These are phyloP conservation scores for Poronia punctata DNA, from an alignment of 495 filamentous ascomycete genomes.

Conservation along the genomic window DNA sequence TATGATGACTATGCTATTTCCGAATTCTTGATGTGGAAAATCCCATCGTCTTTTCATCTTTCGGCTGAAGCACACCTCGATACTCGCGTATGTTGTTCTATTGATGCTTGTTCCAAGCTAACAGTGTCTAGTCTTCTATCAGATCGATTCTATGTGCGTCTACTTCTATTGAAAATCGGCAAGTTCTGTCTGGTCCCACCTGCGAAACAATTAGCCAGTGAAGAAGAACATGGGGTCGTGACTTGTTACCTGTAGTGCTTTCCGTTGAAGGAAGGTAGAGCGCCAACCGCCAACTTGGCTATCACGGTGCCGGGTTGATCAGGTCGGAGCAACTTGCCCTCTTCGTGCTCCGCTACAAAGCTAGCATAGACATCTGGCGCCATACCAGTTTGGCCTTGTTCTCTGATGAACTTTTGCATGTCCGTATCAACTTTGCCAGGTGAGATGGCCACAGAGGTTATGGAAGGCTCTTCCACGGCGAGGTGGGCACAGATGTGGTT, in stretches of 20 bases:
- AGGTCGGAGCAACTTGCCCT: conserved; percentile 66
- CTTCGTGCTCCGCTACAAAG: conserved; percentile 59
- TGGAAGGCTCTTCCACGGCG: conserved; percentile 69
- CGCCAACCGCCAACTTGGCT: conserved; percentile 58
- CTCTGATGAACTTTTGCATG: conserved; percentile 81
- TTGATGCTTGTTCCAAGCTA: neutral
- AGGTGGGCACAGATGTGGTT: conserved; percentile 73
- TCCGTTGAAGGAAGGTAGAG: conserved; percentile 61
- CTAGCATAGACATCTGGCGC: conserved; percentile 55
- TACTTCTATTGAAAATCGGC: conserved; percentile 50
- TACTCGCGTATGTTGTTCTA: too few relatives aligned
- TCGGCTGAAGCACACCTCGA: conserved; percentile 78
- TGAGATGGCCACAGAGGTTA: conserved; percentile 62
- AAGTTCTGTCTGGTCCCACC: conserved; percentile 66
- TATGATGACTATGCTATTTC: conserved; percentile 55
- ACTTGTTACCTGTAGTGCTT: conserved; percentile 56
- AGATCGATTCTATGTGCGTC: conserved; percentile 8
- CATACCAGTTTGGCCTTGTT: conserved; percentile 60
- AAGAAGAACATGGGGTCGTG: neutral
- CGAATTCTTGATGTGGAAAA: conserved; percentile 71
- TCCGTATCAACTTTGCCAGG: conserved; percentile 88
- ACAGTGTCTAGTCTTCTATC: conserved; percentile 9
- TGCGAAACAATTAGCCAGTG: conserved; percentile 38
- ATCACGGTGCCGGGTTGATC: conserved; percentile 85
- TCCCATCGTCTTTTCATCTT: conserved; percentile 91